Evolutionary conservation across 1,284 basidiomycete genomes (phyloP), one percentile per base, ranked within the genome.

Genomic region (Cryptococcus wingfieldii): DNA sequence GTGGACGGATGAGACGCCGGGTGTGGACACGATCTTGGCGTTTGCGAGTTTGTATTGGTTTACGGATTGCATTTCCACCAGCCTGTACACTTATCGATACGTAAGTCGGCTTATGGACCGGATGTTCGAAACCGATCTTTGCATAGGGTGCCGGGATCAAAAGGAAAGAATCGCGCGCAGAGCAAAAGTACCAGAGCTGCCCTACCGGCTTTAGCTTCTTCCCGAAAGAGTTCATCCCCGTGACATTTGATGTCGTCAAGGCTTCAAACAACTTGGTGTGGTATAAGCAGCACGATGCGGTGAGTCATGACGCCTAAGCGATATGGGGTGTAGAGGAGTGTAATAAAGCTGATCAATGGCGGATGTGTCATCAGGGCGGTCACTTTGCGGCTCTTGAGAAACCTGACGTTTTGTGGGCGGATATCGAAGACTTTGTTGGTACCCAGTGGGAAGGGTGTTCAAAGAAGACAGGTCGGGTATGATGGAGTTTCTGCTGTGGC

Each of bases 341-440:
- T 14, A 16, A 7, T 14, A 16, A 7, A 7, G 41, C 41, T 44
- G 42, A 44, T 25, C 9, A 16, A 34, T 34, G 31, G 14, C 10
- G n/a, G 18, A 56, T 55, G 7, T 74, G 50, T 62, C 42, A 44
- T 42, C 55, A 67, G 60, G 74, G 75, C 8, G 76, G 73, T 1
- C 77, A 79, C 56, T 71, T 78, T 53, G 65, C 78, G 4, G 77
- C 77, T 2, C 67, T 79, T 25, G 79, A 80, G 63, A 68, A 71
- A 49, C 79, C 79, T 8, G 58, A 60, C 3, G 55, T 61, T 52
- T 61, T 76, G 10, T 75, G 67, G 53, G 53, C 62, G 31, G 69
- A 68, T 54, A 63, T 79, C 6, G 63, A 64, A n/a, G 67, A 58
- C 4, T 75, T 74, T 45, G 56, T 78, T 5, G 53, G 68, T 46